Evolutionary conservation across 371 early-diverging fungal genomes (phyloP), one percentile per base, ranked within the genome.

Genomic region (Apophysomyces sp.): DNA sequence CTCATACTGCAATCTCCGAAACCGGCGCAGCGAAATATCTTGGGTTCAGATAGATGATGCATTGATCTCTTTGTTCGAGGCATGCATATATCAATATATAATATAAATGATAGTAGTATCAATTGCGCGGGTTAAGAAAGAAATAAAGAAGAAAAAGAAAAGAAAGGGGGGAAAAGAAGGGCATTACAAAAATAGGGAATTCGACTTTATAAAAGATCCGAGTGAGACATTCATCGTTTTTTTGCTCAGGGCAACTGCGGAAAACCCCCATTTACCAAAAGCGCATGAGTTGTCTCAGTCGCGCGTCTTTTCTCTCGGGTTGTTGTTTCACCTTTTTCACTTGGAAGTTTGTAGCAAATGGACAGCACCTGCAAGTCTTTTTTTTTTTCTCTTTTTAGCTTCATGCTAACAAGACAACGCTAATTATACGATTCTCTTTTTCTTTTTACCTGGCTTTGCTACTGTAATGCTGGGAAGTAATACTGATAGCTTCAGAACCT

Each of bases 1-100:
- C 82, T 76, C 86, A 86, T 86, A 16, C 71, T 68, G 36, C 86
- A 85, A 41, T 77, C 74, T 32, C 81, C 81, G 64, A 73, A 81
- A 12, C 86, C 86, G 24, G 81, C 72, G 62, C 86, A 85, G 49
- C 71, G 82, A 60, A 85, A 85, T 24, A 80, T 55, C 49, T 85
- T 85, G 34, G 78, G 81, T 24, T 67, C 69, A 32, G 69, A 59
- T 26, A 28, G 54, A 31, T 59, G 44, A 24, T 54, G 41, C 18
- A 21, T 21, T 12, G 28, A 27, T 26, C 31, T 51, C 28, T 57
- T 52, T 56, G 30, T 56, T 13, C 41, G 32, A 52, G 63, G 57
- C 63, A 63, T 63, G 5, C n/a, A n/a, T n/a, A n/a, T n/a, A n/a
- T n/a, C n/a, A n/a, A n/a, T n/a, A n/a, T n/a, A 34, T 41, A 7